A percentile compares a stretch with the other conserved stretches of the same genome.
These are phyloP conservation scores for Cladophialophora carrionii DNA, from an alignment of 2,329 filamentous ascomycete genomes.

Conservation along the genomic window DNA sequence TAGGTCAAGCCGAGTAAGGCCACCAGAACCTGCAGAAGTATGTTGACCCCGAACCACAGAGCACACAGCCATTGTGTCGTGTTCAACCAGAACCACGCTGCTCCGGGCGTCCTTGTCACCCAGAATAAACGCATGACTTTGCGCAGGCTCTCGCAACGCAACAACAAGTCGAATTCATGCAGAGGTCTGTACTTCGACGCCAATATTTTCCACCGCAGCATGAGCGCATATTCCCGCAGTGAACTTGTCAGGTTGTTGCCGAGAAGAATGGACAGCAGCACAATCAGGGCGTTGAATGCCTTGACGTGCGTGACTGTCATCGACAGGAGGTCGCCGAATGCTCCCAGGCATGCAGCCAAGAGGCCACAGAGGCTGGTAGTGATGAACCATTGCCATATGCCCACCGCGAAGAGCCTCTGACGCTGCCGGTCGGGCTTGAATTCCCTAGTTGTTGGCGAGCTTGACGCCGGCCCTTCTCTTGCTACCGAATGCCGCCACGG, in stretches of 20 bases:
- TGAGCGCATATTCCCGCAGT: conserved; percentile 33
- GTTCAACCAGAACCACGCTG: conserved; percentile 29
- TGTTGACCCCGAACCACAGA: conserved; percentile 32
- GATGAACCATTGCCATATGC: conserved; percentile 33
- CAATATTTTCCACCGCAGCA: conserved; percentile 37
- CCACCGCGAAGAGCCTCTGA: conserved; percentile 29
- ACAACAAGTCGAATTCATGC: conserved; percentile 37
- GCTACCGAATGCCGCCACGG: conserved; percentile 37
- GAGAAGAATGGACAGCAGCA: conserved; percentile 34
- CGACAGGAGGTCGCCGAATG: conserved; percentile 24
- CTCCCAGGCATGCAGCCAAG: conserved; percentile 27
- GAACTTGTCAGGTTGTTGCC: conserved; percentile 34
- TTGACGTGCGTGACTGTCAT: conserved; percentile 34
- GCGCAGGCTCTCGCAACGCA: conserved; percentile 36
- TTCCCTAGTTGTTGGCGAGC: conserved; percentile 29
- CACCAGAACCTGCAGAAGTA: conserved; percentile 34
- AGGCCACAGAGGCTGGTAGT: conserved; percentile 32
- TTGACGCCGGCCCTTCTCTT: conserved; percentile 1
- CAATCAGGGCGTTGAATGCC: conserved; percentile 38
- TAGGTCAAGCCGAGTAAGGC: conserved; percentile 38
- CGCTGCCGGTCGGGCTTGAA: conserved; percentile 35
- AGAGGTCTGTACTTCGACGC: conserved; percentile 35
- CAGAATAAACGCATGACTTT: conserved; percentile 35
- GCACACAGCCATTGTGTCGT: conserved; percentile 34
- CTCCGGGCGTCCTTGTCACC: conserved; percentile 26